Percentiles rank a stretch among this genome's conserved stretches.
phyloP scores from a whole-genome alignment of 208 protist species.

The Wallacemonas sp. region DNA sequence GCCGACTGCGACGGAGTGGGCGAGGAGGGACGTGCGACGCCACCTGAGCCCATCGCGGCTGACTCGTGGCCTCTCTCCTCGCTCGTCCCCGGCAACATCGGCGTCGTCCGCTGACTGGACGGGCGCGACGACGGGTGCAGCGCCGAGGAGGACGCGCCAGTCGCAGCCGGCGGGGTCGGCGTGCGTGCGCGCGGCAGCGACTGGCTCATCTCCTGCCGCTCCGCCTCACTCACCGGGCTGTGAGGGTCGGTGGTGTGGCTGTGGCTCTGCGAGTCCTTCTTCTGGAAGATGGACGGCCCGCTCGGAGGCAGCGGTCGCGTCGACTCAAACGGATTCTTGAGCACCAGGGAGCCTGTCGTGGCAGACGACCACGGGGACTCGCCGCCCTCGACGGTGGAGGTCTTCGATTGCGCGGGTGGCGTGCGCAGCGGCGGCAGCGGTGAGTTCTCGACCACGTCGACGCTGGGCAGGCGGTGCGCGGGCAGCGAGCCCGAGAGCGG shows the following conservation, averaged over 20 bases:
- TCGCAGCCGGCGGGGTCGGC: not conserved
- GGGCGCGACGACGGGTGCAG: not conserved
- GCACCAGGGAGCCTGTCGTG: not conserved
- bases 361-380: not conserved
- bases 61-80: no score
- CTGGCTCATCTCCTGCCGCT: not conserved
- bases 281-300: not conserved
- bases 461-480: not conserved
- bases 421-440: conserved; percentile 13
- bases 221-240: not conserved
- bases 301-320: conserved; percentile 5
- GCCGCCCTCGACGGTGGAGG: not conserved
- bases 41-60: no score
- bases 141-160: no score
- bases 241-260: not conserved
- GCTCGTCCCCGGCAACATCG: conserved; percentile 1
- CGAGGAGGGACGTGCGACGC: not conserved
- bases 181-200: conserved; percentile 7
- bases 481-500: not conserved
- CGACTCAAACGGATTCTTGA: conserved; percentile 12
- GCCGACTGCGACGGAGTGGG: not conserved
- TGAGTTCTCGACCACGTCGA: not conserved
- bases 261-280: no score
- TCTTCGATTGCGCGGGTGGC: not conserved
- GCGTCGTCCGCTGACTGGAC: not conserved